Percentiles rank a stretch among this genome's conserved stretches.
Conservation (phyloP, 257 asterid species). For the Nicotiana paniculata region DNA sequence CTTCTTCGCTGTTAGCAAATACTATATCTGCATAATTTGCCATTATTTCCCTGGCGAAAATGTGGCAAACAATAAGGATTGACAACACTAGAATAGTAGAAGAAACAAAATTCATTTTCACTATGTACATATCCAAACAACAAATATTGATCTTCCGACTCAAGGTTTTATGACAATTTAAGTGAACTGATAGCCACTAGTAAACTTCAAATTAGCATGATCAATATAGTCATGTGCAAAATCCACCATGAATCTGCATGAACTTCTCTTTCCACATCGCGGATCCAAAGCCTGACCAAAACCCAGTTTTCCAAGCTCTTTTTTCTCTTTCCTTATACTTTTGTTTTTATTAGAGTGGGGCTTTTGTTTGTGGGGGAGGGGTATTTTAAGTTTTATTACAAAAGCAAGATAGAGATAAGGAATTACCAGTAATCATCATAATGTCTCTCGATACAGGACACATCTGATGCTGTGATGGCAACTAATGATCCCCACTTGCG, state of each 20-base stretch:
- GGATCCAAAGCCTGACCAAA: background rate
- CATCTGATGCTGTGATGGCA: slow-evolving; percentile 94
- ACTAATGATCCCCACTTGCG: slow-evolving; percentile 80
- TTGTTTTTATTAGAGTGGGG: background rate
- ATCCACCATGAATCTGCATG: background rate
- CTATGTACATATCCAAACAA: background rate
- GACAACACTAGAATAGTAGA: background rate
- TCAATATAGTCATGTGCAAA: background rate
- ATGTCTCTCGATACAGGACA: slow-evolving; percentile 88
- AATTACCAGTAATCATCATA: slow-evolving; percentile 88
- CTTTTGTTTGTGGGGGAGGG: background rate
- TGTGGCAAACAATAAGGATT: background rate
- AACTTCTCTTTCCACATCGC: background rate
- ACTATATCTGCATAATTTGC: slow-evolving; percentile 82
- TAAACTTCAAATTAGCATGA: background rate
- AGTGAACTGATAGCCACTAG: background rate
- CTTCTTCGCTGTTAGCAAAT: slow-evolving; percentile 89
- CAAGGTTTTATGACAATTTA: background rate
- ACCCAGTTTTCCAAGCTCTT: background rate
- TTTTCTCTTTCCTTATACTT: background rate
- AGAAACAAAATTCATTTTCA: background rate
- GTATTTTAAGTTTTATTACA: background rate
- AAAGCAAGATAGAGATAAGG: background rate
- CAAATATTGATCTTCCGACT: background rate
- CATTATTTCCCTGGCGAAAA: slow-evolving; percentile 66